phyloP scores from a whole-genome alignment of 352 stramenopile genomes.

The Phytophthora quininea region DNA sequence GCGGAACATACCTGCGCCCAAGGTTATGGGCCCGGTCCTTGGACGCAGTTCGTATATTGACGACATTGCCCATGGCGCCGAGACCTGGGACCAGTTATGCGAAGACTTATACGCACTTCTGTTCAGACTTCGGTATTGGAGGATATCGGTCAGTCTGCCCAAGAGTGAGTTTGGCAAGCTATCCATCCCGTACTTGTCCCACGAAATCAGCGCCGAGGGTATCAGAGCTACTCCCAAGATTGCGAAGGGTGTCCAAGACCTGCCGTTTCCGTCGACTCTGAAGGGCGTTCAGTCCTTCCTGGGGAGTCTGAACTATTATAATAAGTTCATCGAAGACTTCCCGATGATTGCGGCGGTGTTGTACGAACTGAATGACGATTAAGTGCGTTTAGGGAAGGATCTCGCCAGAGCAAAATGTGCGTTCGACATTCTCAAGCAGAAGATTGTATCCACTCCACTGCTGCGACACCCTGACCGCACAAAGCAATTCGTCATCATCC shows the following conservation, averaged over 20 bases:
- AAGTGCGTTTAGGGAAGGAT: not conserved
- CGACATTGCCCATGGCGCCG: constrained; percentile 16
- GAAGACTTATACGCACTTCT: constrained; percentile 12
- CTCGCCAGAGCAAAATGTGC: not conserved
- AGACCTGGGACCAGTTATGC: constrained; percentile 17
- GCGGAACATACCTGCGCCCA: not conserved
- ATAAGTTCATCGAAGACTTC: constrained; percentile 21
- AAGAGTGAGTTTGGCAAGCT: constrained; percentile 27
- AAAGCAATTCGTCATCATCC: constrained; percentile 10
- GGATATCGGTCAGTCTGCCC: constrained; percentile 23
- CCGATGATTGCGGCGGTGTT: constrained; percentile 1
- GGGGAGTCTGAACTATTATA: constrained; percentile 19
- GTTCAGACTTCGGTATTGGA: constrained; percentile 15
- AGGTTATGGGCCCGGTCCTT: not conserved
- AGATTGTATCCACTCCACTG: constrained; percentile 7
- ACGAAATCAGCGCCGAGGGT: constrained; percentile 5
- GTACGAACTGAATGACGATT: too few relatives aligned
- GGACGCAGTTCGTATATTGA: constrained; percentile 31
- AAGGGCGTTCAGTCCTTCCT: constrained; percentile 24
- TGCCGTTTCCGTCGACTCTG: constrained; percentile 3
- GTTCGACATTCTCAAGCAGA: constrained; percentile 13
- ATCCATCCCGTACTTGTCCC: constrained; percentile 16
- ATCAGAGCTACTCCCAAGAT: constrained; percentile 3
- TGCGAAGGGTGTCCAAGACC: too few relatives aligned
- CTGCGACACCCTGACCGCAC: constrained; percentile 5